Conservation (phyloP, 495 filamentous ascomycete species). For the Tricharina praecox region DNA sequence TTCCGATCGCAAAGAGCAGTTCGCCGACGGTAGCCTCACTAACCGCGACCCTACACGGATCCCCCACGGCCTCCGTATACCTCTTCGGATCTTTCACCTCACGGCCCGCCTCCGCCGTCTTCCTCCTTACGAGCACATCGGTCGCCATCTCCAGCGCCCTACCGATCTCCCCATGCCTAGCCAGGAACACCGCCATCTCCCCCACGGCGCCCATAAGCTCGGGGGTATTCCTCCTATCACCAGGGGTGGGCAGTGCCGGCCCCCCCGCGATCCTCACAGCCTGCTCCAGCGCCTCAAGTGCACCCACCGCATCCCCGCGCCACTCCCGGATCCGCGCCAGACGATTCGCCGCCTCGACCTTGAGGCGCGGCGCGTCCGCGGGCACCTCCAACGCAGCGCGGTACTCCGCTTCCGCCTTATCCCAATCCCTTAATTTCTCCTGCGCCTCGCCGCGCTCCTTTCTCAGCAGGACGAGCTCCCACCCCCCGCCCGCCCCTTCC, state of each 20-base stretch:
- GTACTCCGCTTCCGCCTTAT: not conserved
- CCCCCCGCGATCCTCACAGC: conserved; percentile 5
- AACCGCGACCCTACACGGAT: conserved; percentile 66
- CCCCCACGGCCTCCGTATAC: conserved; percentile 29
- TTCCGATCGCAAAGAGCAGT: conserved; percentile 53
- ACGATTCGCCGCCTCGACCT: conserved; percentile 10
- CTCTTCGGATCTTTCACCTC: not conserved
- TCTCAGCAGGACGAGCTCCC: not conserved
- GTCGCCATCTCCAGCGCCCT: conserved; percentile 70
- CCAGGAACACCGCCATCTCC: conserved; percentile 58
- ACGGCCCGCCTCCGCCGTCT: conserved; percentile 32
- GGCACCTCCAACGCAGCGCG: not conserved
- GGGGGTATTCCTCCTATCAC: not conserved
- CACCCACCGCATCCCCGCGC: not conserved
- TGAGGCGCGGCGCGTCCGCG: not conserved
- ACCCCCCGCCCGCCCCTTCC: not conserved
- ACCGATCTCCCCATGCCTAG: conserved; percentile 42
- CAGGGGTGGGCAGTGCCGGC: too few species aligned
- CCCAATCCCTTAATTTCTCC: not conserved
- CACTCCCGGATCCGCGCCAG: conserved; percentile 12
- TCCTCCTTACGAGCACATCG: conserved; percentile 61
- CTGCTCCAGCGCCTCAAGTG: conserved; percentile 6
- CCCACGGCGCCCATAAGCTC: conserved; percentile 51
- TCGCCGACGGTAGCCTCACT: conserved; percentile 86
- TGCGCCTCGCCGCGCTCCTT: not conserved